Conservation (phyloP, 2,329 filamentous ascomycete species). For the Aspergillus viridinutans region DNA sequence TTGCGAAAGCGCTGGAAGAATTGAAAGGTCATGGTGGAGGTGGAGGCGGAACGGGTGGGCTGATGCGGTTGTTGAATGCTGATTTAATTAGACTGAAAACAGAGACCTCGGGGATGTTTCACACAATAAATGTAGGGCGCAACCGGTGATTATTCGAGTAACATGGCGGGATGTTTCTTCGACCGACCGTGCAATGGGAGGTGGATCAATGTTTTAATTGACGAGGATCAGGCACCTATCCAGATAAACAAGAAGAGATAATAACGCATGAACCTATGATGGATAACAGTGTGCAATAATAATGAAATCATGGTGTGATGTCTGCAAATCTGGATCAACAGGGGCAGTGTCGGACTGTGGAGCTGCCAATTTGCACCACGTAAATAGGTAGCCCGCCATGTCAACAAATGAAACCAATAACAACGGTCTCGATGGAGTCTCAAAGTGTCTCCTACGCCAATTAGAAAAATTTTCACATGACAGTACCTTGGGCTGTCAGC, state of each 20-base stretch:
- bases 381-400: not conserved
- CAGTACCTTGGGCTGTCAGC: not conserved
- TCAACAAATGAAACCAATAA: not conserved
- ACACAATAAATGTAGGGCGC: not conserved
- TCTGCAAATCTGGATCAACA: not conserved
- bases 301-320: not conserved
- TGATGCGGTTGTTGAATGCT: not conserved
- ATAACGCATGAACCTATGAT: not conserved
- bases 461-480: not conserved
- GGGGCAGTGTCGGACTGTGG: not conserved
- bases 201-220: not conserved
- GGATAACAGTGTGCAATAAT: not conserved
- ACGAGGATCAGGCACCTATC: not conserved
- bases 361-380: not conserved
- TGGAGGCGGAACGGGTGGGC: not conserved
- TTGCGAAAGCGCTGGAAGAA: not conserved
- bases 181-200: not conserved
- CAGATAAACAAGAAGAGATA: not conserved
- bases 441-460: not conserved
- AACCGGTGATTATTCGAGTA: not conserved
- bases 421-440: not conserved
- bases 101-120: not conserved
- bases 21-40: not conserved
- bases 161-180: not conserved
- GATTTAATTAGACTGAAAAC: not conserved